Evolutionary conservation across 225 moss, liverwort and hornwort species (phyloP).

Genomic region (Anthoceros angustus): DNA sequence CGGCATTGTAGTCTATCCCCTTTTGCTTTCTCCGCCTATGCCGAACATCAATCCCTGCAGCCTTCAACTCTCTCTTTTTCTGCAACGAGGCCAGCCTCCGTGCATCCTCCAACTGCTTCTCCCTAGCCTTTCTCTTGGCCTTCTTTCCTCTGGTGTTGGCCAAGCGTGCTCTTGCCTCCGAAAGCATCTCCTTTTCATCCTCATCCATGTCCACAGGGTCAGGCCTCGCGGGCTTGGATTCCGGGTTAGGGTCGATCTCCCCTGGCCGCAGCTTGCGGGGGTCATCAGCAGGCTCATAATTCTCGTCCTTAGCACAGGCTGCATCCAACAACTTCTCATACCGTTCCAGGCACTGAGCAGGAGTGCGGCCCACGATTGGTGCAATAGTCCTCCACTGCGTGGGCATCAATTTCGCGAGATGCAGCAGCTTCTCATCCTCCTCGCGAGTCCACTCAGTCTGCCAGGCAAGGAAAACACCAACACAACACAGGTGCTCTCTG

Average conservation of each 20-base stretch:
- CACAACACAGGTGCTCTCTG: not conserved
- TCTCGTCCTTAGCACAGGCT: slow-evolving; percentile 86
- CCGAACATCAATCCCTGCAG: slow-evolving; percentile 80
- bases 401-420: slow-evolving; percentile 90
- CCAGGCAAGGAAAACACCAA: not conserved
- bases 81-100: slow-evolving; percentile 79
- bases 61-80: slow-evolving; percentile 84
- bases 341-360: slow-evolving; percentile 79
- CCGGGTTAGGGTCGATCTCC: slow-evolving; percentile 86
- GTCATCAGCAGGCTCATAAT: slow-evolving; percentile 86
- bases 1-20: slow-evolving; percentile 94
- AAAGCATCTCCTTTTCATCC: slow-evolving; percentile 94
- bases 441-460: slow-evolving; percentile 98
- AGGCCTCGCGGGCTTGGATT: slow-evolving; percentile 88
- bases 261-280: slow-evolving; percentile 87
- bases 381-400: slow-evolving; percentile 95
- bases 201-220: slow-evolving; percentile 98
- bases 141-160: slow-evolving; percentile 92
- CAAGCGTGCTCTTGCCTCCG: slow-evolving; percentile 84
- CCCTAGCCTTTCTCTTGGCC: slow-evolving; percentile 81
- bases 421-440: slow-evolving; percentile 90
- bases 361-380: slow-evolving; percentile 90
- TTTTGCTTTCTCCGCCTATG: slow-evolving; percentile 83
- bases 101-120: slow-evolving; percentile 87
- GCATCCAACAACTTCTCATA: slow-evolving; percentile 87